These are phyloP conservation scores for Penicillium desertorum DNA, from an alignment of 495 filamentous ascomycete species.

Conservation along the genomic window DNA sequence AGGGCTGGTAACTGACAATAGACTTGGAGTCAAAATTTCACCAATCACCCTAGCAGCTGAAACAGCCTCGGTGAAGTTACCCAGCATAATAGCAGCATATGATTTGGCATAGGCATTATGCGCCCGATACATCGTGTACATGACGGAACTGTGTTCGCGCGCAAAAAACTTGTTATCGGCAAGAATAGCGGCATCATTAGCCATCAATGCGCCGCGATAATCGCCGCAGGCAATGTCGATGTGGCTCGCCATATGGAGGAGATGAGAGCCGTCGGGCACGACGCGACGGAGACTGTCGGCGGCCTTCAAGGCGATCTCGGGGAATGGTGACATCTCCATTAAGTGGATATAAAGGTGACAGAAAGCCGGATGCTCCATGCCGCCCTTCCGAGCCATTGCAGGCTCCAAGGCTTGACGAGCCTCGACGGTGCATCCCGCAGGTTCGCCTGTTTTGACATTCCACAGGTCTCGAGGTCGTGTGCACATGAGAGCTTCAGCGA, in stretches of 20 bases:
- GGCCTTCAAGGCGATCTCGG: not conserved
- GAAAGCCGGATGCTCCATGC: not conserved
- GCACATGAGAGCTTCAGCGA: constrained; percentile 1
- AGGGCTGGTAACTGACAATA: not conserved
- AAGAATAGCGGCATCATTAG: not conserved
- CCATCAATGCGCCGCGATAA: not conserved
- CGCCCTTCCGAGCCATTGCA: not conserved
- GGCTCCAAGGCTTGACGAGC: not conserved
- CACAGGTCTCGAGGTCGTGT: not conserved
- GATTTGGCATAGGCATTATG: not conserved
- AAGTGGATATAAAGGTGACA: not conserved
- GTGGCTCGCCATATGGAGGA: not conserved
- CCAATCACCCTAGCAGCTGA: not conserved
- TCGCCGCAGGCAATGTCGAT: constrained; percentile 1
- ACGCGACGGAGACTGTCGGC: not conserved
- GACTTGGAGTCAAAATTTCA: not conserved
- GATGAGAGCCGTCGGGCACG: not conserved
- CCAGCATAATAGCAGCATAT: not conserved
- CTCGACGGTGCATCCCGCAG: not conserved
- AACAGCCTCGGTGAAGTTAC: not conserved
- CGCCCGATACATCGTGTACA: not conserved
- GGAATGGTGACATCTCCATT: not conserved
- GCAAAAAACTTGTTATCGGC: not conserved
- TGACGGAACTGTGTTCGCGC: too few relatives aligned
- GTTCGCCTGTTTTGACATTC: not conserved